These are phyloP conservation scores for Penicillium antarcticum DNA, from an alignment of 495 filamentous ascomycete species.

Conservation along the genomic window DNA sequence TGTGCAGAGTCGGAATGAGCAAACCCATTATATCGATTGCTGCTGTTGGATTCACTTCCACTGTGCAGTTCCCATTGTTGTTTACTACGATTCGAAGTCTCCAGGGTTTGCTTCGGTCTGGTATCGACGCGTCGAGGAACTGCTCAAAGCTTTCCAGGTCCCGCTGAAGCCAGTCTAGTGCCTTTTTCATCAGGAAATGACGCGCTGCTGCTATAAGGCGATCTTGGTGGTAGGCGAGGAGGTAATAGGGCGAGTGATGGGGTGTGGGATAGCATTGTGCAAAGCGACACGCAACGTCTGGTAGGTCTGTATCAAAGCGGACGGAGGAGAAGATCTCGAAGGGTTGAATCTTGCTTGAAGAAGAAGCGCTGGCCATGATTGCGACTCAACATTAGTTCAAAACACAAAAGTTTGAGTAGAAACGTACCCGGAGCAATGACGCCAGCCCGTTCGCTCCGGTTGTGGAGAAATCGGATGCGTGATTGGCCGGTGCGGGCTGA, in stretches of 20 bases:
- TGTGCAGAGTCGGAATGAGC: constrained; percentile 41
- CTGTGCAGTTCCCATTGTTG: constrained; percentile 41
- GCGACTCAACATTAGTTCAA: background rate
- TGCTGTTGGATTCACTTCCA: constrained; percentile 49
- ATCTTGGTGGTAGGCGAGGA: constrained; percentile 77
- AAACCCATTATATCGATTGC: constrained; percentile 49
- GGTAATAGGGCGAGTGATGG: constrained; percentile 69
- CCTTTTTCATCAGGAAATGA: constrained; percentile 59
- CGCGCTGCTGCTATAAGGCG: constrained; percentile 72
- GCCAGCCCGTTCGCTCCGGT: background rate
- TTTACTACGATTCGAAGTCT: constrained; percentile 55
- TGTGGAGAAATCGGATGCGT: constrained; percentile 28
- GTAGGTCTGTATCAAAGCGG: constrained; percentile 67
- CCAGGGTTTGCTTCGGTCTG: constrained; percentile 36
- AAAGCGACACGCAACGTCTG: constrained; percentile 29
- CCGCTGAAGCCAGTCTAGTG: constrained; percentile 28
- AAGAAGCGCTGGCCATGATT: constrained; percentile 4
- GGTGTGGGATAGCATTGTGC: constrained; percentile 40
- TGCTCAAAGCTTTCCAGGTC: constrained; percentile 23
- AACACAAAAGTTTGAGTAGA: background rate
- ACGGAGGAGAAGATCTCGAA: constrained; percentile 72
- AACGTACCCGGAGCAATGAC: background rate
- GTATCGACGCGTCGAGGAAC: constrained; percentile 34
- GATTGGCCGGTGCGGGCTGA: constrained; percentile 32
- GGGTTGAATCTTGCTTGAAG: background rate